Evolutionary conservation across 139 green algal genomes (phyloP), one percentile per base, ranked within the genome.

Genomic region (Chlorella sp.): DNA sequence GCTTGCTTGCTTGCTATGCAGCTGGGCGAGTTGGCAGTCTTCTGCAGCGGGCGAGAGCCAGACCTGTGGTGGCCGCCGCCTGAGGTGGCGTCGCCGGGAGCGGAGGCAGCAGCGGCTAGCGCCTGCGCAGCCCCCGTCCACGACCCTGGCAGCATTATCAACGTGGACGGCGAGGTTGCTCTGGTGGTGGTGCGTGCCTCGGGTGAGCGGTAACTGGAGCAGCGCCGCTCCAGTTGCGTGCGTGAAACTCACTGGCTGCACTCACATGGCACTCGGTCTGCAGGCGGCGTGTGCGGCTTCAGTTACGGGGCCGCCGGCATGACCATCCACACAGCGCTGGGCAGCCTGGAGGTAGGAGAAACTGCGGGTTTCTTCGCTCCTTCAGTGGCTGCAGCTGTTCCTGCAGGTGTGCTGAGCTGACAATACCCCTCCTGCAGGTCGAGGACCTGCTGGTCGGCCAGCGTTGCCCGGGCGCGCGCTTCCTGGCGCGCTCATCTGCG

Each of bases 391-490:
- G n/a, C n/a, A n/a, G n/a, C n/a, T n/a, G n/a, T n/a, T n/a, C n/a
- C n/a, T n/a, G n/a, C n/a, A n/a, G n/a, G n/a, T n/a, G n/a, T n/a
- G n/a, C n/a, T n/a, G n/a, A n/a, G n/a, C n/a, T n/a, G n/a, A n/a
- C n/a, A n/a, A n/a, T n/a, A n/a, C n/a, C n/a, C n/a, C n/a, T n/a
- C n/a, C n/a, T n/a, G n/a, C n/a, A n/a, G 70, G 87, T 97, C 17
- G 83, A 93, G 14, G 92, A 97, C 63, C 46, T 90, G 61, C 80
- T 97, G 29, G 78, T 93, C 58, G 92, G 86, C 6, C 29, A 61
- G 1, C 65, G 73, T 8, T 74, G 74, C 68, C 40, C 61, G 17
- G 46, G 61, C 41, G 63, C 75, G 41, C 46, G 76, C 29, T 80
- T 82, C 71, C 62, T 88, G 40, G 83, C 84, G 8, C 40, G 76